phyloP scores from a whole-genome alignment of 1,139 yeast species.

The Protomyces inundatus region DNA sequence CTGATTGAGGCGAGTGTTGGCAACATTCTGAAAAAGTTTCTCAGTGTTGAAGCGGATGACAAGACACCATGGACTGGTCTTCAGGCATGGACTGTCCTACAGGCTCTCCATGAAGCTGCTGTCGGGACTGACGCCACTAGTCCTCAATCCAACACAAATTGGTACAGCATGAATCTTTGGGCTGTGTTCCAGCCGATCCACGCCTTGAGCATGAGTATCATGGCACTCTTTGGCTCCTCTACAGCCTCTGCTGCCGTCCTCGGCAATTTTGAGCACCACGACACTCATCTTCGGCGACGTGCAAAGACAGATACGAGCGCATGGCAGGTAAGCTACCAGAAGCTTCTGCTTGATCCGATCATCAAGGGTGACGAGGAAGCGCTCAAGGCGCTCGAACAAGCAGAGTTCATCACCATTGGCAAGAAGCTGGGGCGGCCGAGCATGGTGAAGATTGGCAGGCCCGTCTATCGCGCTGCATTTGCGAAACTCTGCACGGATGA shows the following conservation, averaged over 20 bases:
- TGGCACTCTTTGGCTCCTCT: background rate
- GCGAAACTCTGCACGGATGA: constrained; percentile 55
- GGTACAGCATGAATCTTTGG: background rate
- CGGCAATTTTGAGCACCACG: background rate
- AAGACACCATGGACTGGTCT: constrained; percentile 61
- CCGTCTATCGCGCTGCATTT: constrained; percentile 79
- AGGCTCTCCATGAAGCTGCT: constrained; percentile 47
- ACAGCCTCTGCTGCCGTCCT: background rate
- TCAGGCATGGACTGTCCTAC: constrained; percentile 84
- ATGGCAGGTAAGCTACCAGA: constrained; percentile 46
- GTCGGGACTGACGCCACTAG: constrained; percentile 36
- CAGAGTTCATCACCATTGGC: constrained; percentile 63
- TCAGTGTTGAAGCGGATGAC: constrained; percentile 35
- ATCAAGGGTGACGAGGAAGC: constrained; percentile 55
- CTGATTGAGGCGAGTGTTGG: constrained; percentile 81
- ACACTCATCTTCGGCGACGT: background rate
- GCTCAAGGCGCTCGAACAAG: constrained; percentile 66
- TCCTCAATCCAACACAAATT: background rate
- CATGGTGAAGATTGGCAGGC: constrained; percentile 71
- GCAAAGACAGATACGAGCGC: constrained; percentile 30
- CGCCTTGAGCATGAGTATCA: background rate
- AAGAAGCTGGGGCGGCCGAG: constrained; percentile 53
- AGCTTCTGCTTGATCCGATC: constrained; percentile 55
- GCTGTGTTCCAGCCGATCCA: background rate
- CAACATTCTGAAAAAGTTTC: constrained; percentile 77